Percentiles rank a stretch among this genome's conserved stretches.
These are phyloP conservation scores for Xylariaceae sp. DNA, from an alignment of 2,329 filamentous ascomycete genomes.

Conservation along the genomic window DNA sequence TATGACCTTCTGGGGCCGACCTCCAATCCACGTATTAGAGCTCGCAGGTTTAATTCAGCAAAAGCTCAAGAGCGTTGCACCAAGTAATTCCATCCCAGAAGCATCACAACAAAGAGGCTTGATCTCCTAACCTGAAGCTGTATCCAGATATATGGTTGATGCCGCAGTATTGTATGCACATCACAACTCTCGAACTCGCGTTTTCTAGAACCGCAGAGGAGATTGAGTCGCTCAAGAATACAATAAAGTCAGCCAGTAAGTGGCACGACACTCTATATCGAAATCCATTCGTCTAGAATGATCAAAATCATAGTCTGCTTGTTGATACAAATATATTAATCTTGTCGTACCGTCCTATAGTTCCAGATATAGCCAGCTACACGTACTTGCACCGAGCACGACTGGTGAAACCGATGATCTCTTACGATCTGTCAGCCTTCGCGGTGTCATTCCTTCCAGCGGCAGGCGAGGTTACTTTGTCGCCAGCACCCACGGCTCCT, in stretches of 20 bases:
- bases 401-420: conserved; percentile 76
- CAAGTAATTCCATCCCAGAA: conserved; percentile 52
- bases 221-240: conserved; percentile 58
- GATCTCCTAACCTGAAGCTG: conserved; percentile 9
- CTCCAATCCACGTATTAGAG: conserved; percentile 65
- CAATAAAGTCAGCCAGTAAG: conserved; percentile 46
- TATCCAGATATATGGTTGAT: conserved; percentile 78
- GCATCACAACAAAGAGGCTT: not conserved
- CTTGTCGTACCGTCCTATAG: not conserved
- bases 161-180: conserved; percentile 72
- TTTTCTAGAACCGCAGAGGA: conserved; percentile 70
- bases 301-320: no score
- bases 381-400: conserved; percentile 65
- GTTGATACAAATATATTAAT: no score
- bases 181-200: conserved; percentile 81
- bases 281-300: no score
- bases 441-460: conserved; percentile 86
- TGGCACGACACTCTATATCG: no score
- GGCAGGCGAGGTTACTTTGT: conserved; percentile 51
- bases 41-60: conserved; percentile 68
- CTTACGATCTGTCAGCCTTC: conserved; percentile 79
- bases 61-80: conserved; percentile 59
- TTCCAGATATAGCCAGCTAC: conserved; percentile 61
- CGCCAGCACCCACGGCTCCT: conserved; percentile 38
- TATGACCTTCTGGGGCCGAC: conserved; percentile 83